Percentiles rank a stretch among this genome's conserved stretches.
Evolutionary conservation across 2,329 filamentous ascomycete genomes (phyloP).

Genomic region (Venturia nashicola): DNA sequence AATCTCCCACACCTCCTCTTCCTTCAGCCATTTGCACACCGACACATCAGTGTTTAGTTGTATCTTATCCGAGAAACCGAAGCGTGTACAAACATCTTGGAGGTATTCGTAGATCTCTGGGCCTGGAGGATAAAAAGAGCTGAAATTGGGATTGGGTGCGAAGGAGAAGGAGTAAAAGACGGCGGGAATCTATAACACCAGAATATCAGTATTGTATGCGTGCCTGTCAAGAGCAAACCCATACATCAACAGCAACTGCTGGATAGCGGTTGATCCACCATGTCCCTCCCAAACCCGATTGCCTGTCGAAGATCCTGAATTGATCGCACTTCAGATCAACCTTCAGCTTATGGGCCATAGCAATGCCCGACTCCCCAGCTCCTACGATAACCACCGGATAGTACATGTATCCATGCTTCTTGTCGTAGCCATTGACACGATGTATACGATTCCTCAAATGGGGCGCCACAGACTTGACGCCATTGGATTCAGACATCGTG

Average conservation of each 20-base stretch:
- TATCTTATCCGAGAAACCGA: slow-evolving; percentile 43
- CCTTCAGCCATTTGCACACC: slow-evolving; percentile 38
- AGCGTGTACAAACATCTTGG: slow-evolving; percentile 39
- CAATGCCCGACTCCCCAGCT: slow-evolving; percentile 50
- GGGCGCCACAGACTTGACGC: neutral
- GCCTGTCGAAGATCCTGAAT: slow-evolving; percentile 48
- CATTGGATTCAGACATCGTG: neutral
- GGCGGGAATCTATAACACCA: slow-evolving; percentile 46
- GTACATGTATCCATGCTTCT: slow-evolving; percentile 26
- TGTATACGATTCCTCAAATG: slow-evolving; percentile 20
- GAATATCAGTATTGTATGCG: slow-evolving; percentile 15
- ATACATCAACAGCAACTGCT: slow-evolving; percentile 25
- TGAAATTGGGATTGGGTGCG: slow-evolving; percentile 40
- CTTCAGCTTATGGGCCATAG: slow-evolving; percentile 46
- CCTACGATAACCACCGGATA: slow-evolving; percentile 45
- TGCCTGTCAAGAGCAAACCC: neutral
- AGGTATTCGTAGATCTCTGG: slow-evolving; percentile 40
- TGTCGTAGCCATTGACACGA: slow-evolving; percentile 25
- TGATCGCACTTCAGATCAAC: slow-evolving; percentile 45
- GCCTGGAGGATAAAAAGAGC: slow-evolving; percentile 35
- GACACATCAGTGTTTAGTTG: slow-evolving; percentile 46
- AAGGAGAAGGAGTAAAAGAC: slow-evolving; percentile 46
- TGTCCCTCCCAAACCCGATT: slow-evolving; percentile 47
- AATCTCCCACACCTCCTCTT: slow-evolving; percentile 43
- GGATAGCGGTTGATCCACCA: slow-evolving; percentile 53